phyloP scores from a whole-genome alignment of 768 basidiomycete genomes.

The Serendipita indica region DNA sequence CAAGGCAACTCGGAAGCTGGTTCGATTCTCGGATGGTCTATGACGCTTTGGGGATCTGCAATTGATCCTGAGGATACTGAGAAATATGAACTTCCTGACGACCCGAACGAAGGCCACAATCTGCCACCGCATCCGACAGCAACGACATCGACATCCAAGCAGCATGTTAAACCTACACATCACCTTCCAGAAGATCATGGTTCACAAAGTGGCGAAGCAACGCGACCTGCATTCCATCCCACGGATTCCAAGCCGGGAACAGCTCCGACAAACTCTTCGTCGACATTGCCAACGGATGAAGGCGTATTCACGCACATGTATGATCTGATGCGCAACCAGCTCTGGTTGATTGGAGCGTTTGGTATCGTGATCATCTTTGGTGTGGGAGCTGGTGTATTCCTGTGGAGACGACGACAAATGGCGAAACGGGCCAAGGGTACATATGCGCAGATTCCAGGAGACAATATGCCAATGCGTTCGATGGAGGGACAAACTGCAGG shows the following conservation, averaged over 20 bases:
- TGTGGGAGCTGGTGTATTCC: conserved; percentile 52
- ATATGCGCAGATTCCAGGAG: conserved; percentile 49
- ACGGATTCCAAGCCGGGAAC: neutral
- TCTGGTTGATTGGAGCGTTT: conserved; percentile 84
- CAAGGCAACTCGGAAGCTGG: conserved; percentile 41
- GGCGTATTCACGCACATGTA: conserved; percentile 77
- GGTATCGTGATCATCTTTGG: conserved; percentile 66
- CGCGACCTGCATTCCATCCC: conserved; percentile 50
- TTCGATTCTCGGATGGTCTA: conserved; percentile 76
- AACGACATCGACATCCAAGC: conserved; percentile 35
- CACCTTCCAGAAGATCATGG: conserved; percentile 82
- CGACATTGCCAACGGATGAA: conserved; percentile 51
- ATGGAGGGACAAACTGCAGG: conserved; percentile 30
- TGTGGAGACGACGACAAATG: conserved; percentile 49
- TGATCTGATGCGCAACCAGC: conserved; percentile 54
- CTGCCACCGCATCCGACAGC: conserved; percentile 25
- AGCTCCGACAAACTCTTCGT: conserved; percentile 24
- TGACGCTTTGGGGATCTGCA: conserved; percentile 82
- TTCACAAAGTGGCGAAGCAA: conserved; percentile 60
- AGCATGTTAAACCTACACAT: conserved; percentile 70
- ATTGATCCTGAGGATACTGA: conserved; percentile 54
- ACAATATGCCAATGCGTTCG: conserved; percentile 65
- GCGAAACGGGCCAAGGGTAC: conserved; percentile 28
- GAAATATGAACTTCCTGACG: conserved; percentile 30
- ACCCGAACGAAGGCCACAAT: conserved; percentile 23